Percentiles rank a stretch among this genome's conserved stretches.
Conservation (phyloP, 768 basidiomycete species). For the Ephemerocybe angulata region DNA sequence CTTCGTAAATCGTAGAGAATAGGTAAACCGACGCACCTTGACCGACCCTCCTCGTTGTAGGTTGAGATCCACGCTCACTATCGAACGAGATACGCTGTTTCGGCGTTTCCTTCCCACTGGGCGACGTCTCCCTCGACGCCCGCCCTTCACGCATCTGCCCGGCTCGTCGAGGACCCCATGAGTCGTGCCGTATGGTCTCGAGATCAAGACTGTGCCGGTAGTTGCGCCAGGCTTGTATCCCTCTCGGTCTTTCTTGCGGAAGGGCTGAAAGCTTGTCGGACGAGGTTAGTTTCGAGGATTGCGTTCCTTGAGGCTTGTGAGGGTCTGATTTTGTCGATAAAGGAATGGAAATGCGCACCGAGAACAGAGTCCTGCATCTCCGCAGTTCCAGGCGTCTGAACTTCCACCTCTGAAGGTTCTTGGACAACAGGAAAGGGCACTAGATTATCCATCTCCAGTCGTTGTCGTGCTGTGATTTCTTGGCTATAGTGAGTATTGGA, state of each 20-base stretch:
- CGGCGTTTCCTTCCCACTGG: slow-evolving; percentile 38
- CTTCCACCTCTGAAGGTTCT: not conserved
- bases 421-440: not conserved
- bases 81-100: slow-evolving; percentile 52
- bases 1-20: not conserved
- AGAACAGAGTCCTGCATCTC: not conserved
- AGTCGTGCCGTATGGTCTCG: slow-evolving; percentile 13
- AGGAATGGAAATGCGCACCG: not conserved
- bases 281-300: slow-evolving; percentile 46
- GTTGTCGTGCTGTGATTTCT: too few species aligned
- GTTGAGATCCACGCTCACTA: not conserved
- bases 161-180: not conserved
- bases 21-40: not conserved
- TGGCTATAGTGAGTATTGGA: too few species aligned
- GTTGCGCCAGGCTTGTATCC: slow-evolving; percentile 27
- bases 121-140: slow-evolving; percentile 1
- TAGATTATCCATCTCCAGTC: too few species aligned
- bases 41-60: not conserved
- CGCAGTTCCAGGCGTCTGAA: not conserved
- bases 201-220: slow-evolving; percentile 40
- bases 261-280: slow-evolving; percentile 45
- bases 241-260: slow-evolving; percentile 33
- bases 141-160: not conserved
- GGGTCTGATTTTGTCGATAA: not conserved
- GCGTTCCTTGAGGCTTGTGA: slow-evolving; percentile 20